These are phyloP conservation scores for Pythium brachiatum DNA, from an alignment of 352 stramenopile species.

Conservation along the genomic window DNA sequence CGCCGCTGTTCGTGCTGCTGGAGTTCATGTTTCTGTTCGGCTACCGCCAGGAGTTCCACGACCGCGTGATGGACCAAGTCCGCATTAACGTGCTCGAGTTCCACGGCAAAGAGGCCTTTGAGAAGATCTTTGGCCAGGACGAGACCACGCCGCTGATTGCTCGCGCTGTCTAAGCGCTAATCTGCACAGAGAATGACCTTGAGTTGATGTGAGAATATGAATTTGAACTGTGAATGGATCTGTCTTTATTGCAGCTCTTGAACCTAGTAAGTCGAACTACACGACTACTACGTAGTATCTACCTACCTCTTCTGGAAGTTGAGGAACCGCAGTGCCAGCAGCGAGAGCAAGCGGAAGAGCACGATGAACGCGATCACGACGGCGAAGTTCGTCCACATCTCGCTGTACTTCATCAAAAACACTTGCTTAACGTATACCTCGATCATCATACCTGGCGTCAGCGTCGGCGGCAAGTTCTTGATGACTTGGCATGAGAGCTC, in stretches of 20 bases:
- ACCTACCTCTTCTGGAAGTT: conserved; percentile 40
- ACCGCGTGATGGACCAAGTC: conserved; percentile 54
- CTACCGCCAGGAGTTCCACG: conserved; percentile 68
- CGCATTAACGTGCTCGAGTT: conserved; percentile 64
- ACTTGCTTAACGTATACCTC: conserved; percentile 47
- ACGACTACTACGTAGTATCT: not conserved
- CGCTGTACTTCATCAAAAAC: conserved; percentile 55
- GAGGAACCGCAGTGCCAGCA: conserved; percentile 51
- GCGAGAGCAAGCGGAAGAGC: conserved; percentile 40
- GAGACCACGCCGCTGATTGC: conserved; percentile 14
- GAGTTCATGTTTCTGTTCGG: conserved; percentile 73
- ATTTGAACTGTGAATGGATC: too few relatives aligned
- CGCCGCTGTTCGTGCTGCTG: conserved; percentile 85
- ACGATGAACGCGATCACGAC: conserved; percentile 46
- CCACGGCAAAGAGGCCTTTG: conserved; percentile 27
- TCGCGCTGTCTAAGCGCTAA: conserved; percentile 7
- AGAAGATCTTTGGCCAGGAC: conserved; percentile 15
- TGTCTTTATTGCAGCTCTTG: too few relatives aligned
- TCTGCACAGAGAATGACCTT: too few relatives aligned
- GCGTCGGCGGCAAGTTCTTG: conserved; percentile 28
- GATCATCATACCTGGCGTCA: conserved; percentile 34
- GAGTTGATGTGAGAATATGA: too few relatives aligned
- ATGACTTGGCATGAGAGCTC: conserved; percentile 43
- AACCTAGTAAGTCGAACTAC: too few relatives aligned
- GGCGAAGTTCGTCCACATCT: conserved; percentile 48